phyloP scores from a whole-genome alignment of 2,329 filamentous ascomycete species.

The Elsinoe australis region DNA sequence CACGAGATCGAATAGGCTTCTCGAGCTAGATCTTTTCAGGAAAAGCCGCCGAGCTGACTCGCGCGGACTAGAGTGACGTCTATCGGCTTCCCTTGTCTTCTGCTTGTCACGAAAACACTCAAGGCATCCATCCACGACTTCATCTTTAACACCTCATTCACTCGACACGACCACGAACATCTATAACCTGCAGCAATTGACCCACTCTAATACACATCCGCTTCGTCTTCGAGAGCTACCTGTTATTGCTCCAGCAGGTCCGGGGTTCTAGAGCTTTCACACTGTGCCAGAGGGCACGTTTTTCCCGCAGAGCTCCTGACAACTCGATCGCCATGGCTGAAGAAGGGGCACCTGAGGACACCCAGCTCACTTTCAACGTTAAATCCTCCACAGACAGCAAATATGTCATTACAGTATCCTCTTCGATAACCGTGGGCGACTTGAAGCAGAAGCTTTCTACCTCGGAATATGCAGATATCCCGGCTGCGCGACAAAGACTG shows the following conservation, averaged over 20 bases:
- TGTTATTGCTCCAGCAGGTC: neutral
- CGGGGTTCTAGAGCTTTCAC: neutral
- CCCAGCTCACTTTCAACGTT: conserved; percentile 88
- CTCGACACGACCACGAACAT: no score
- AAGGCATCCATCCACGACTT: neutral
- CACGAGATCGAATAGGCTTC: conserved; percentile 1
- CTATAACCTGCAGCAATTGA: no score
- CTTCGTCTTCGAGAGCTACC: neutral
- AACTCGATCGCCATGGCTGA: conserved; percentile 48
- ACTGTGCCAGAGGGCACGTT: neutral
- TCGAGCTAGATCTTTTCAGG: neutral
- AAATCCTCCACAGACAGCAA: conserved; percentile 91
- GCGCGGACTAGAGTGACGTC: conserved; percentile 13
- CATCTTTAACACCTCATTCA: neutral
- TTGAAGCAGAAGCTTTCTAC: conserved; percentile 83
- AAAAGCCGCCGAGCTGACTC: conserved; percentile 3
- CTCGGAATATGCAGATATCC: conserved; percentile 75
- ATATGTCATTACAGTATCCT: conserved; percentile 71
- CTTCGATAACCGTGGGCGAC: conserved; percentile 69
- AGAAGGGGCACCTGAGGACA: conserved; percentile 45
- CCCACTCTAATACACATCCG: neutral
- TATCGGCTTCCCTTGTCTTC: conserved; percentile 10
- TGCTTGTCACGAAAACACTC: neutral
- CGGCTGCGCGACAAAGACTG: conserved; percentile 79
- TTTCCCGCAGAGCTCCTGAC: neutral